phyloP scores from a whole-genome alignment of 305 asterid species.

The Fraxinus sp. region DNA sequence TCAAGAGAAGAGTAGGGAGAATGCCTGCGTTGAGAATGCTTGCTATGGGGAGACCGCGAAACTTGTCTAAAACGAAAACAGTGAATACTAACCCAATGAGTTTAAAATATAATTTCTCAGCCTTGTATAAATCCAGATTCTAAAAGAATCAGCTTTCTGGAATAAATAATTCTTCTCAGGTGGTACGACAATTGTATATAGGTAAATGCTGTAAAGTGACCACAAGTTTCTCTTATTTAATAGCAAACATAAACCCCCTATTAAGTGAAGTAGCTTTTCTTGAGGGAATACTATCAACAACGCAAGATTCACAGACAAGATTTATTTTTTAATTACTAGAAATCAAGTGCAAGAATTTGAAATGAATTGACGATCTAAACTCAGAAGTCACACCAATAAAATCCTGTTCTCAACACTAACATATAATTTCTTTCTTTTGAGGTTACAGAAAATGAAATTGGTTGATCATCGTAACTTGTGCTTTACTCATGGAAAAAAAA shows the following conservation, averaged over 20 bases:
- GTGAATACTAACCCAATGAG: constrained; percentile 76
- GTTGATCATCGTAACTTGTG: neutral
- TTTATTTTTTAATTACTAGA: neutral
- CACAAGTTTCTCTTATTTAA: constrained; percentile 1
- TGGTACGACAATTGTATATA: constrained; percentile 6
- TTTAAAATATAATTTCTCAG: constrained; percentile 36
- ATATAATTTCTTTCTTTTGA: neutral
- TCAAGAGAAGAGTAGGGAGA: constrained; percentile 95
- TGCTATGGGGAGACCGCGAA: constrained; percentile 98
- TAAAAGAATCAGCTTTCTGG: constrained; percentile 19
- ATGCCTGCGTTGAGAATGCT: constrained; percentile 96
- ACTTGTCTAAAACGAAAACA: constrained; percentile 87
- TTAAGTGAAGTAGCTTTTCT: constrained; percentile 20
- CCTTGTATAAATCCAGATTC: constrained; percentile 32
- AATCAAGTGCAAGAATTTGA: neutral
- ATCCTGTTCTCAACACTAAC: neutral
- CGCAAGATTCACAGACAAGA: constrained; percentile 14
- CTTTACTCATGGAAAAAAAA: neutral
- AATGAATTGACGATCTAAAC: neutral
- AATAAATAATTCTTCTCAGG: constrained; percentile 13
- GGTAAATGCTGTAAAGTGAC: constrained; percentile 3
- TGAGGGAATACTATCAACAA: constrained; percentile 8
- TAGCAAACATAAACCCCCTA: constrained; percentile 10
- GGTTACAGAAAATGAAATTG: neutral
- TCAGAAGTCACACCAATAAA: neutral